Evolutionary conservation across 495 filamentous ascomycete genomes (phyloP).

Genomic region (Aspergillus cavernicola): DNA sequence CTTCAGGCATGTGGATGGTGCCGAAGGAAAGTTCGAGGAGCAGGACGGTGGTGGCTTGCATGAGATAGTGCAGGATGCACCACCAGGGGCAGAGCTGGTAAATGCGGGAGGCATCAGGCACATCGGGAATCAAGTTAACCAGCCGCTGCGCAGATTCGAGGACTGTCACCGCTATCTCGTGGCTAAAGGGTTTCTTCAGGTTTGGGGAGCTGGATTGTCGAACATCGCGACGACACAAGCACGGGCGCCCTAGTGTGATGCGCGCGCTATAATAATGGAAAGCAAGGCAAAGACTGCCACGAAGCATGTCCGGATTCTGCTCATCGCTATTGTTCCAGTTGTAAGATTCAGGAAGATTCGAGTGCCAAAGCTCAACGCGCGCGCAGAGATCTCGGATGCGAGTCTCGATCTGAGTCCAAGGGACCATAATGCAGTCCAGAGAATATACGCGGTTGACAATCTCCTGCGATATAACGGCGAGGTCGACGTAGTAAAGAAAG

Average conservation of each 20-base stretch:
- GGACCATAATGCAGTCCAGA: slow-evolving; percentile 46
- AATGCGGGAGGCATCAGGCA: slow-evolving; percentile 42
- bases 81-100: slow-evolving; percentile 63
- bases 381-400: slow-evolving; percentile 50
- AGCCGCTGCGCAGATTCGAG: slow-evolving; percentile 52
- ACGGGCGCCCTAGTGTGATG: slow-evolving; percentile 61
- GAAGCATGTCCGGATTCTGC: slow-evolving; percentile 30
- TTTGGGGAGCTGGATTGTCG: slow-evolving; percentile 28
- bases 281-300: slow-evolving; percentile 46
- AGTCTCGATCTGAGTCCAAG: slow-evolving; percentile 59
- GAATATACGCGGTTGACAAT: slow-evolving; percentile 58
- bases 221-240: slow-evolving; percentile 57
- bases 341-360: slow-evolving; percentile 46
- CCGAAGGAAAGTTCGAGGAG: slow-evolving; percentile 60
- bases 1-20: slow-evolving; percentile 50
- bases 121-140: slow-evolving; percentile 51
- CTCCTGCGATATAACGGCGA: slow-evolving; percentile 51
- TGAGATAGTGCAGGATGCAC: slow-evolving; percentile 61
- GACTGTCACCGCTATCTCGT: slow-evolving; percentile 50
- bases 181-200: slow-evolving; percentile 47
- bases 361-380: slow-evolving; percentile 53
- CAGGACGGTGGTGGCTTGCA: slow-evolving; percentile 58
- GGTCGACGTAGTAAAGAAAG: slow-evolving; percentile 48
- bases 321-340: slow-evolving; percentile 44
- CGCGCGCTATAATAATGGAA: slow-evolving; percentile 58